These are phyloP conservation scores for Pseudogymnoascus sp. DNA, from an alignment of 2,329 filamentous ascomycete species.

Conservation along the genomic window DNA sequence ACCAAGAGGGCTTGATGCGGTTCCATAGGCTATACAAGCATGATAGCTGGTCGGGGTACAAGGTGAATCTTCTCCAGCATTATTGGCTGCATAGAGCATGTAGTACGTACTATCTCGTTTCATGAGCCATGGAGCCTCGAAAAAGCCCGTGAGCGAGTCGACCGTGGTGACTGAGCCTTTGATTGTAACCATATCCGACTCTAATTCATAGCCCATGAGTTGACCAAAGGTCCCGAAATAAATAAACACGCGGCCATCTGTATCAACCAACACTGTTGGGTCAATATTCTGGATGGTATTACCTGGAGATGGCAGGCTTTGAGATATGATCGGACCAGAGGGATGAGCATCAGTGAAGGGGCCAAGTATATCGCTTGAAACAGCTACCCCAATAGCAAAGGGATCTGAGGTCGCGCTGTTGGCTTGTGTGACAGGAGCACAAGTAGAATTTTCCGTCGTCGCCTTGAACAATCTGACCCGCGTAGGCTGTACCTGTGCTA, in stretches of 20 bases:
- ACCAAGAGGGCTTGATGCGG: constrained; percentile 17
- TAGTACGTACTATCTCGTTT: constrained; percentile 31
- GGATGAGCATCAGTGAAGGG: constrained; percentile 31
- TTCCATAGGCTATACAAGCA: constrained; percentile 32
- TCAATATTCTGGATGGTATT: constrained; percentile 35
- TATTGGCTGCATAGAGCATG: constrained; percentile 33
- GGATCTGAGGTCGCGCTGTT: constrained; percentile 23
- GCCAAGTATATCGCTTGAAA: constrained; percentile 28
- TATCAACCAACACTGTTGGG: constrained; percentile 31
- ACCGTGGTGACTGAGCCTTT: constrained; percentile 21
- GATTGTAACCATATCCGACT: constrained; percentile 31
- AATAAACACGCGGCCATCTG: constrained; percentile 29
- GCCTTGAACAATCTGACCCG: constrained; percentile 30
- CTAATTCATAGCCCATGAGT: constrained; percentile 29
- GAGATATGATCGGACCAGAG: constrained; percentile 30
- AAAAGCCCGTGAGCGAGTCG: constrained; percentile 27
- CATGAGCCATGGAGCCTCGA: constrained; percentile 34
- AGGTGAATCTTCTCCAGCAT: constrained; percentile 29
- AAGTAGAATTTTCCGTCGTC: constrained; percentile 30
- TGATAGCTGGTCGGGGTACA: constrained; percentile 33
- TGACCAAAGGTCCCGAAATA: constrained; percentile 33
- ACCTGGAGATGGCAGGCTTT: constrained; percentile 24
- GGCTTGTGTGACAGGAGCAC: constrained; percentile 27
- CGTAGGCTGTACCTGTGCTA: constrained; percentile 28
- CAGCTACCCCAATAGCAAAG: constrained; percentile 33